Percentiles rank a stretch among this genome's conserved stretches.
phyloP scores from a whole-genome alignment of 2,329 filamentous ascomycete species.

The Tetracladium maxilliforme region DNA sequence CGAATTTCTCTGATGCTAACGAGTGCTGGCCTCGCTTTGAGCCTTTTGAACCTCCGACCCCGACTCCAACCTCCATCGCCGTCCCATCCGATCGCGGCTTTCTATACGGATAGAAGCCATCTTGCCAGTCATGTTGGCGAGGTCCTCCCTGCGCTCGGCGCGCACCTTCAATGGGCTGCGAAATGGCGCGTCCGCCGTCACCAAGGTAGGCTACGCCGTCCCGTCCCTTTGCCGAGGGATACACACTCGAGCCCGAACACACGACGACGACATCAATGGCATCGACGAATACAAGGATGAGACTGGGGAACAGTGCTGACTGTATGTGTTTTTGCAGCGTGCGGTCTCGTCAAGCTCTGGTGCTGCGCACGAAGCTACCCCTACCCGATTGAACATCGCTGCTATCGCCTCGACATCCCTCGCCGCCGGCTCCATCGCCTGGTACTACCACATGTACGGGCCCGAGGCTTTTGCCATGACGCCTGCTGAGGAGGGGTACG shows the following conservation, averaged over 20 bases:
- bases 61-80: no score
- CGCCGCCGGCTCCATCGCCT: conserved; percentile 79
- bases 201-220: no score
- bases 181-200: conserved; percentile 56
- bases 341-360: conserved; percentile 58
- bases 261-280: conserved; percentile 26
- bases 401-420: conserved; percentile 75
- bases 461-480: conserved; percentile 78
- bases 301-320: conserved; percentile 22
- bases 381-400: conserved; percentile 73
- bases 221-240: no score
- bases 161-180: conserved; percentile 69
- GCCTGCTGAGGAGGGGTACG: conserved; percentile 96
- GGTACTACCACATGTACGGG: conserved; percentile 96
- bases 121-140: conserved; percentile 68
- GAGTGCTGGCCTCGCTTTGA: no score
- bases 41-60: no score
- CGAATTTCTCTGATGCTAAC: no score
- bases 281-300: conserved; percentile 11
- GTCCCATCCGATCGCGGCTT: no score
- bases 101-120: no score
- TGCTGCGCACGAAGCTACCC: conserved; percentile 50
- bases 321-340: conserved; percentile 28
- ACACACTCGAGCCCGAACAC: no score
- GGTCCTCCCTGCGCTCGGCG: conserved; percentile 79